phyloP scores from a whole-genome alignment of 441 rosid species.

The Melastoma candidum region DNA sequence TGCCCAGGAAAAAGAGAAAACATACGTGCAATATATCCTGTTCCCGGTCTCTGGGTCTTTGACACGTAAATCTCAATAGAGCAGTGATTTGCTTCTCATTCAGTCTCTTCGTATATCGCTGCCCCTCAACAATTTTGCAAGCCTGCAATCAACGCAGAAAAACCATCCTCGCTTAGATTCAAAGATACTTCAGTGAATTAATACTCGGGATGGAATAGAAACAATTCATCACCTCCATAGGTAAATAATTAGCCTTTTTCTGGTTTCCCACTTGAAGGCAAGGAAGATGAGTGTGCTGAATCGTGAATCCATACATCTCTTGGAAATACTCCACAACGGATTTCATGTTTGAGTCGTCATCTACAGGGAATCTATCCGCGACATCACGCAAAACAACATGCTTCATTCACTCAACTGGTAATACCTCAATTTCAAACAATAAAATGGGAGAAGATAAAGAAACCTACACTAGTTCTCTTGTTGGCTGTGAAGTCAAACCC shows the following conservation, averaged over 20 bases:
- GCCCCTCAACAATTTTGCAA: conserved; percentile 98
- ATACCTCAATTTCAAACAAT: background rate
- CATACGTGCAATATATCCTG: conserved; percentile 68
- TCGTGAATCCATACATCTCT: conserved; percentile 96
- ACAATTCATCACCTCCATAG: conserved; percentile 70
- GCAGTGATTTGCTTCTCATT: conserved; percentile 92
- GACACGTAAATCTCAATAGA: conserved; percentile 86
- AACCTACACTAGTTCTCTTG: conserved; percentile 88
- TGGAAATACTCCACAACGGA: conserved; percentile 96
- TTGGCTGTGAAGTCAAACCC: conserved; percentile 93
- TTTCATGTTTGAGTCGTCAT: conserved; percentile 89
- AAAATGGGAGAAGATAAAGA: conserved; percentile 1
- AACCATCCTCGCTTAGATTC: background rate
- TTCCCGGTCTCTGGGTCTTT: conserved; percentile 90
- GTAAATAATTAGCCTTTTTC: conserved; percentile 92
- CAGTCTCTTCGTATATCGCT: conserved; percentile 81
- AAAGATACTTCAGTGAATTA: background rate
- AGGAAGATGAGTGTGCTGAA: conserved; percentile 83
- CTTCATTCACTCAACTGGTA: too few species aligned
- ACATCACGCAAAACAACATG: background rate
- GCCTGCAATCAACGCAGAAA: conserved; percentile 32
- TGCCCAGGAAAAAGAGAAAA: background rate
- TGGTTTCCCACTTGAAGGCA: conserved; percentile 99
- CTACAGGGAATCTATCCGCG: conserved; percentile 74
- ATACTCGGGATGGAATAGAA: conserved; percentile 4